Base-by-base conservation (phyloP, 768 basidiomycete genomes). In the Suillus weaverae region DNA sequence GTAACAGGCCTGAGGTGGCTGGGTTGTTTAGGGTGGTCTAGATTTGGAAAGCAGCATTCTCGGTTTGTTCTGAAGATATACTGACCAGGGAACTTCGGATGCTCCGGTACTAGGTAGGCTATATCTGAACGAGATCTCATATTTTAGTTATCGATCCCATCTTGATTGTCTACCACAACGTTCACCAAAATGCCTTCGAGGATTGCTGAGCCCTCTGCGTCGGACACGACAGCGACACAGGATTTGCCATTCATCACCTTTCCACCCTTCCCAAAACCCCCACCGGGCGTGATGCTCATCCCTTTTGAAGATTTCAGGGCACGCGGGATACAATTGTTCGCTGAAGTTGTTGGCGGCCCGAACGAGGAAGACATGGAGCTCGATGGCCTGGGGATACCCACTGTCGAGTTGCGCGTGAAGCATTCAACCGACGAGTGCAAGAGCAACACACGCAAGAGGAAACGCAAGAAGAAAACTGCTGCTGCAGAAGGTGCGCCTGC, bases 321-420 rank as follows among this genome's bases (percentile, higher is more conserved):
- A 6, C 70, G 72, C 53, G 89, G 89, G 9, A 88, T 90, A 67
- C 80, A 81, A 64, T 78, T 86, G 63, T 81, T 81, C 62, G 73
- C 77, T n/a, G 80, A 81, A 43, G 68, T 72, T n/a, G 78, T 69
- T 32, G 69, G 61, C 2, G 61, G 60, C 1, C 77, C 78, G 22
- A 80, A 79, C 20, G 75, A 63, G 44, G 79, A 82, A 11, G 85
- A 82, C n/a, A 72, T 77, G 38, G 91, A 94, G 74, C 76, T 85
- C 59, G 92, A 94, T 71, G 85, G 83, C 0, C 72, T 84, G 1
- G 90, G 89, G 11, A 84, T 92, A 61, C 86, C 87, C 0, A 93
- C 92, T 14, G 77, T 92, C 30, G 71, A 78, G 43, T 76, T 91
- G 62, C 73, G 74, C 35, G 76, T 78, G 39, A 83, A 81, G 60